These are phyloP conservation scores for Dactylorhiza incarnata DNA, from an alignment of 106 monocot genomes.

Conservation along the genomic window DNA sequence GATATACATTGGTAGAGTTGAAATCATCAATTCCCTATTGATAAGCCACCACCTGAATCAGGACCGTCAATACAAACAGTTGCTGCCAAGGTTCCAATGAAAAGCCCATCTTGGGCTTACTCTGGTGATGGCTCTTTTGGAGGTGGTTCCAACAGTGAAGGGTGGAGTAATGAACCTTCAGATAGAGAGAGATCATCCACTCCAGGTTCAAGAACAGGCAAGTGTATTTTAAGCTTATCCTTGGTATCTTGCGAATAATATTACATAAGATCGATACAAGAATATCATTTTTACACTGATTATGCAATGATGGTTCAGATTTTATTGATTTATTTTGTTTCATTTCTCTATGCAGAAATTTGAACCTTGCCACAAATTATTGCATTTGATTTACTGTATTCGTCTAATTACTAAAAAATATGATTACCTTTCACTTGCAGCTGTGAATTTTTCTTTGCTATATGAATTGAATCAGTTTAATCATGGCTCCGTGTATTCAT, in stretches of 20 bases:
- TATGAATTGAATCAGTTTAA: background rate
- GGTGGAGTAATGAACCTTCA: slow-evolving; percentile 36
- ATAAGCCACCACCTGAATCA: slow-evolving; percentile 45
- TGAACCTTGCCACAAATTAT: background rate
- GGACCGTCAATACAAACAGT: slow-evolving; percentile 39
- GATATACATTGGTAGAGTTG: slow-evolving; percentile 73
- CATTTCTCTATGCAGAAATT: background rate
- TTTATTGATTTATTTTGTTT: background rate
- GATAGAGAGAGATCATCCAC: slow-evolving; percentile 47
- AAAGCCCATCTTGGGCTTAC: slow-evolving; percentile 44
- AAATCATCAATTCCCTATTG: slow-evolving; percentile 75
- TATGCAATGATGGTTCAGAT: background rate
- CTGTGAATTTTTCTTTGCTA: background rate
- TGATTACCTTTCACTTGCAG: too few relatives aligned
- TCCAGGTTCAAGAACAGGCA: slow-evolving; percentile 40
- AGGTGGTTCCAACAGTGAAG: slow-evolving; percentile 29
- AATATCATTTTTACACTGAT: background rate
- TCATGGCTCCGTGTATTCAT: background rate
- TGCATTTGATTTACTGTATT: background rate
- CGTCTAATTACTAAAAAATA: too few relatives aligned
- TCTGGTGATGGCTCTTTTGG: slow-evolving; percentile 24
- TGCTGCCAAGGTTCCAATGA: slow-evolving; percentile 91
- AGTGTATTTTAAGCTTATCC: background rate
- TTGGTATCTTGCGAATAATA: background rate
- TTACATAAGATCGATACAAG: background rate